Evolutionary conservation across 1,139 yeast species (phyloP).

Genomic region (Suzukiozyma palmioleophila): DNA sequence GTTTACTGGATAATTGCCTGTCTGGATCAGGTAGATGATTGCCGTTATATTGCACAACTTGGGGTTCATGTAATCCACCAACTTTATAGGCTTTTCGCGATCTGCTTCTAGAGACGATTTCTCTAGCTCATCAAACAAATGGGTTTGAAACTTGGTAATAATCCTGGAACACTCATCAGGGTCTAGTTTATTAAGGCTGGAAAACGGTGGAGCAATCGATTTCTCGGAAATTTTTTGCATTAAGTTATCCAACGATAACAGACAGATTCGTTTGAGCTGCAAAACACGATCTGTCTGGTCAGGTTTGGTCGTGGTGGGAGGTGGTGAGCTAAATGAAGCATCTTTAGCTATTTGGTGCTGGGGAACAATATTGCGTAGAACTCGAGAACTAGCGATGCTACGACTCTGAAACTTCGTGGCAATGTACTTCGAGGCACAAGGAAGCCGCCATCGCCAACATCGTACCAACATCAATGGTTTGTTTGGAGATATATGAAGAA

Average conservation of each 20-base stretch:
- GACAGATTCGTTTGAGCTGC: neutral
- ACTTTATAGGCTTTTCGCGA: neutral
- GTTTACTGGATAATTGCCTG: slow-evolving; percentile 17
- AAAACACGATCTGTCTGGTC: neutral
- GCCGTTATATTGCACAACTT: slow-evolving; percentile 17
- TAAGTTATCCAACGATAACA: slow-evolving; percentile 1
- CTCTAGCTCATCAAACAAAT: slow-evolving; percentile 1
- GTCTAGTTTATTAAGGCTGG: slow-evolving; percentile 6
- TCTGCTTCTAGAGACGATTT: neutral
- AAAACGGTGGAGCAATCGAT: slow-evolving; percentile 4
- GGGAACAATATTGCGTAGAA: neutral
- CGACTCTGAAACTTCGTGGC: neutral
- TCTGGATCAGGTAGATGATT: slow-evolving; percentile 17
- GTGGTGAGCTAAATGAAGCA: too few species aligned
- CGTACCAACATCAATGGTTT: neutral
- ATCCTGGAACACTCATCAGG: slow-evolving; percentile 1
- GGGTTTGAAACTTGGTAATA: slow-evolving; percentile 3
- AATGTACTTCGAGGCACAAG: neutral
- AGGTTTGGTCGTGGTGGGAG: too few species aligned
- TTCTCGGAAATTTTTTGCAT: neutral
- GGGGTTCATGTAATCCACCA: slow-evolving; percentile 30
- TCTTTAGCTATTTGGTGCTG: neutral
- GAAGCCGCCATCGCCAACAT: neutral
- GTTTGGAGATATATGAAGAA: too few species aligned
- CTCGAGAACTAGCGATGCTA: neutral